Evolutionary conservation across 768 basidiomycete genomes (phyloP), one percentile per base, ranked within the genome.

Genomic region (Filobasidium wieringae): DNA sequence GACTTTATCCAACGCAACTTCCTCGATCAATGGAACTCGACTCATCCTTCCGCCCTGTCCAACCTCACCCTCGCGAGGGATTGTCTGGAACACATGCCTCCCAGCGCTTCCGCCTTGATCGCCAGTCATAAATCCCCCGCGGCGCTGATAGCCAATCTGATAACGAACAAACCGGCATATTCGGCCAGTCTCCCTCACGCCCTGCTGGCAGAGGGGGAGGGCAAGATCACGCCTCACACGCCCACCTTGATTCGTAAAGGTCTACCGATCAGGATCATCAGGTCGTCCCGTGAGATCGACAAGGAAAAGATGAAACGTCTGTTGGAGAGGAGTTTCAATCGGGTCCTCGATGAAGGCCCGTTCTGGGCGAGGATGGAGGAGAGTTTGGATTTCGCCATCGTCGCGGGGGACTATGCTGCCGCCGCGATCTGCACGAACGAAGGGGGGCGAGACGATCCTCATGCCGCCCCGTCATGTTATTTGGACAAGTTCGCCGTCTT

Each of bases 401-500:
- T 97, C 64, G 88, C 90, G 0, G 93, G 93, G 56, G 92, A 99
- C 73, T 97, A 96, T 73, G 83, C 83, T 7, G 95, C 92, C 27
- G 90, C 89, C 7, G 95, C 92, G 22, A 81, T 99, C 66, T 90
- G 96, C 55, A 99, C 95, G 9, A 74, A 72, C 54, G 81, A 83
- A 70, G 41, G 56, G 3, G 39, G 27, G 11, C 19, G 33, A 31
- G 26, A 40, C 27, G 56, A 50, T 9, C 49, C 49, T 14, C n/a
- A n/a, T 19, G 55, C 58, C 8, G 32, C 43, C 11, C 80, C 84
- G 6, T 82, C 93, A 60, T 84, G 87, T 15, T 99, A 99, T 75
- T 82, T 99, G 49, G 95, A 99, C 79, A 99, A 99, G 76, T 99
- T 99, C 72, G 93, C 92, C 15, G 91, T 99, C 37, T 79, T 92